Evolutionary conservation across 2,329 filamentous ascomycete species (phyloP).

Genomic region (Beauveria sp.): DNA sequence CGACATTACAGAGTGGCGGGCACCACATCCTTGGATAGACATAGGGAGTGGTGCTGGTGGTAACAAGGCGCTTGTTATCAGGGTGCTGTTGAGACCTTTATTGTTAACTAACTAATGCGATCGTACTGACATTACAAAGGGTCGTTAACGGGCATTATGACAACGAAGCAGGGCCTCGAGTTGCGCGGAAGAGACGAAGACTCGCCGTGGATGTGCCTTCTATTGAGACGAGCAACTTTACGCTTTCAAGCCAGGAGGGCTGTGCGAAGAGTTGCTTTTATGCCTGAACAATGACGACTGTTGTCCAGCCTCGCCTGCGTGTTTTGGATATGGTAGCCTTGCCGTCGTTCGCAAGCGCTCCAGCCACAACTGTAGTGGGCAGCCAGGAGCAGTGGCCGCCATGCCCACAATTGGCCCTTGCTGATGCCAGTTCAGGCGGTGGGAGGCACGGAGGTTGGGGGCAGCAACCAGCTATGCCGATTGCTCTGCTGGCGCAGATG

Average conservation of each 20-base stretch:
- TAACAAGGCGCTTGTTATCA: neutral
- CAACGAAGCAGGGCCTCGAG: too few relatives aligned
- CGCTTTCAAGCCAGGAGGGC: neutral
- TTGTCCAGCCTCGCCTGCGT: neutral
- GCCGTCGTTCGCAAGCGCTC: neutral
- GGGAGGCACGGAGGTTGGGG: neutral
- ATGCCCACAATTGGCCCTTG: neutral
- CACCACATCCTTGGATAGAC: neutral
- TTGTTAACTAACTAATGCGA: too few relatives aligned
- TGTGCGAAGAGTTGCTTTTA: neutral
- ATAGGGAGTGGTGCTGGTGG: neutral
- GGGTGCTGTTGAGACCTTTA: too few relatives aligned
- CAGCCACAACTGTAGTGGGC: constrained; percentile 3
- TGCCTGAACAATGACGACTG: neutral
- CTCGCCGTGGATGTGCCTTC: too few relatives aligned
- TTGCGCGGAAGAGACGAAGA: too few relatives aligned
- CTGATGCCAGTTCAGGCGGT: neutral
- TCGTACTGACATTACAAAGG: too few relatives aligned
- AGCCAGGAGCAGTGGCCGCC: neutral
- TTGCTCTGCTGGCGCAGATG: neutral
- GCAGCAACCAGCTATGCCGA: neutral
- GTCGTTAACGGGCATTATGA: too few relatives aligned
- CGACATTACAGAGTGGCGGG: neutral
- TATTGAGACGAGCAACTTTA: neutral
- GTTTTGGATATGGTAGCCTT: neutral